Conservation (phyloP, 23 red algal genomes). For the Gracilaria caudata region DNA sequence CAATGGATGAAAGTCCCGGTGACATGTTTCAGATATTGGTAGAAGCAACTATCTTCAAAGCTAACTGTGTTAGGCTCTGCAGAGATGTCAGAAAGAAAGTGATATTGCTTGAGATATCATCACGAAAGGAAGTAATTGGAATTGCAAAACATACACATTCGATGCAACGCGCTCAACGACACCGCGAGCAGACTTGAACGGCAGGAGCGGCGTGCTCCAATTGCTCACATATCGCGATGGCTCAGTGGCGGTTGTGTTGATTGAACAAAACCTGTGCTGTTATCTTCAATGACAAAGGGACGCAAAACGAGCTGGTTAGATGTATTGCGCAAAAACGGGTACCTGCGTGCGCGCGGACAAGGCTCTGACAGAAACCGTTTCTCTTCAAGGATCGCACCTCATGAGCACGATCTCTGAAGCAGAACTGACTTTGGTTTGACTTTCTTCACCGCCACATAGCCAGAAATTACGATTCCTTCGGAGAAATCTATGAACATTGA, state of each 20-base stretch:
- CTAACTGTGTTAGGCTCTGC: not conserved
- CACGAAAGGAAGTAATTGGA: not conserved
- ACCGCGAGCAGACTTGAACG: no score
- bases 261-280: not conserved
- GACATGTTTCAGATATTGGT: not conserved
- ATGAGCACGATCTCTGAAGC: conserved; percentile 1
- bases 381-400: not conserved
- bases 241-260: no score
- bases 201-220: no score
- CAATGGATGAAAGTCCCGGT: not conserved
- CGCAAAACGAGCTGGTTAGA: not conserved
- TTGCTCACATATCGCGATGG: no score
- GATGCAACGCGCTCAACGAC: no score
- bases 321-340: no score
- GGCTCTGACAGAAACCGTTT: conserved; percentile 5
- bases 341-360: not conserved
- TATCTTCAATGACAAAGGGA: not conserved
- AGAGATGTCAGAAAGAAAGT: conserved; percentile 34
- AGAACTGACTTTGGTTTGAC: conserved; percentile 32
- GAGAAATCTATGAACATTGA: no score
- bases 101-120: conserved; percentile 20
- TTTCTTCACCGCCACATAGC: conserved; percentile 9
- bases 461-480: not conserved
- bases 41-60: conserved; percentile 14
- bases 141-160: conserved; percentile 4